Evolutionary conservation across 345 rosid species (phyloP).

Genomic region (Psidium guajava): DNA sequence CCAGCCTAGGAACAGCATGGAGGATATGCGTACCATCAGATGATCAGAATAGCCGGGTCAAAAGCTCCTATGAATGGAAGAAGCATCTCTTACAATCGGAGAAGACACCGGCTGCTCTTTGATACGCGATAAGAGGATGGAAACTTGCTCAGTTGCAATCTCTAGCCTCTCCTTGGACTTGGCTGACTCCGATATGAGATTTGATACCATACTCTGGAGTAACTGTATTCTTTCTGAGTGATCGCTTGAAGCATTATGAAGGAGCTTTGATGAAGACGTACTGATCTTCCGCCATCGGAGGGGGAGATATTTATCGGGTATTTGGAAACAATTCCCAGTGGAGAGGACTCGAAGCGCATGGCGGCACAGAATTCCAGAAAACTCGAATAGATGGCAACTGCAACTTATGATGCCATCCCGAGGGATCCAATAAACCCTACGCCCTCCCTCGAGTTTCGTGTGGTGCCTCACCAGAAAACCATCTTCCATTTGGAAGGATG

Average conservation of each 20-base stretch:
- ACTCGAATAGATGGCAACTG: conserved; percentile 90
- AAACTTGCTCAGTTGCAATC: conserved; percentile 65
- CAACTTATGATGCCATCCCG: conserved; percentile 85
- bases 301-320: conserved; percentile 83
- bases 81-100: conserved; percentile 18
- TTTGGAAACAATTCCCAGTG: conserved; percentile 84
- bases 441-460: conserved; percentile 85
- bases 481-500: conserved; percentile 82
- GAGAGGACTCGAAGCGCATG: conserved; percentile 94
- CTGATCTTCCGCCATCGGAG: conserved; percentile 72
- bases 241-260: conserved; percentile 28
- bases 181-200: conserved; percentile 56
- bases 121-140: conserved; percentile 58
- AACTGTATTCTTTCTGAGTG: conserved; percentile 64
- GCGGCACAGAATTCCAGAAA: conserved; percentile 91
- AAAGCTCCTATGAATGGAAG: conserved; percentile 23
- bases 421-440: conserved; percentile 86
- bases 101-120: conserved; percentile 52
- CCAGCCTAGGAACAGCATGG: background rate
- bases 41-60: background rate
- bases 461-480: conserved; percentile 87
- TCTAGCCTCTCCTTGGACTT: conserved; percentile 85
- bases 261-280: conserved; percentile 31
- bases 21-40: background rate
- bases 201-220: conserved; percentile 63